phyloP scores from a whole-genome alignment of 75 land plant species.

The Chamaecyparis obtusa region DNA sequence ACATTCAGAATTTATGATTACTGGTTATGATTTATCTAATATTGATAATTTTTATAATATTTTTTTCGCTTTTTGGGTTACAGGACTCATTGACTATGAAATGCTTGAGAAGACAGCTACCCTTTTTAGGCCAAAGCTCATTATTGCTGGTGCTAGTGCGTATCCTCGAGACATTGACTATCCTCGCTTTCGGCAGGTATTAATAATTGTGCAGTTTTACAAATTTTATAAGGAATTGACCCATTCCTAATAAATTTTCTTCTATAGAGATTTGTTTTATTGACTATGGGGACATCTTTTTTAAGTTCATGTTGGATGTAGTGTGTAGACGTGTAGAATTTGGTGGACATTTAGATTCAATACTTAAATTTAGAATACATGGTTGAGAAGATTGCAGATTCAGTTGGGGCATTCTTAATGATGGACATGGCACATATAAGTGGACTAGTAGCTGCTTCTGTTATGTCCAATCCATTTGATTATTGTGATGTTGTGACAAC shows the following conservation, averaged over 20 bases:
- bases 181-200: conserved; percentile 84
- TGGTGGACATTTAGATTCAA: background rate
- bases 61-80: background rate
- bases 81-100: conserved; percentile 82
- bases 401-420: conserved; percentile 91
- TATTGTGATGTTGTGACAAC: conserved; percentile 94
- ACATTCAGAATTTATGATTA: background rate
- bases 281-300: background rate
- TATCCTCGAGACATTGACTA: conserved; percentile 88
- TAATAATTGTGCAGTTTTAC: background rate
- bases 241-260: background rate
- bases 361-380: background rate
- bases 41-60: background rate
- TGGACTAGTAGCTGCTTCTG: conserved; percentile 90
- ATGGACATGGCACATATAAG: conserved; percentile 99
- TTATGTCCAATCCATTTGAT: conserved; percentile 80
- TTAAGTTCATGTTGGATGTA: background rate
- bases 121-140: conserved; percentile 79
- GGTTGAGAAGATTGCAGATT: conserved; percentile 64
- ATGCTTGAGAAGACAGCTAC: conserved; percentile 80
- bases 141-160: conserved; percentile 91
- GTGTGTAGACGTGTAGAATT: background rate
- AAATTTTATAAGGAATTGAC: background rate
- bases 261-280: background rate
- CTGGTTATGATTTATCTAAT: background rate